These are phyloP conservation scores for Lepiota brunneoincarnata DNA, from an alignment of 768 basidiomycete species.

Conservation along the genomic window DNA sequence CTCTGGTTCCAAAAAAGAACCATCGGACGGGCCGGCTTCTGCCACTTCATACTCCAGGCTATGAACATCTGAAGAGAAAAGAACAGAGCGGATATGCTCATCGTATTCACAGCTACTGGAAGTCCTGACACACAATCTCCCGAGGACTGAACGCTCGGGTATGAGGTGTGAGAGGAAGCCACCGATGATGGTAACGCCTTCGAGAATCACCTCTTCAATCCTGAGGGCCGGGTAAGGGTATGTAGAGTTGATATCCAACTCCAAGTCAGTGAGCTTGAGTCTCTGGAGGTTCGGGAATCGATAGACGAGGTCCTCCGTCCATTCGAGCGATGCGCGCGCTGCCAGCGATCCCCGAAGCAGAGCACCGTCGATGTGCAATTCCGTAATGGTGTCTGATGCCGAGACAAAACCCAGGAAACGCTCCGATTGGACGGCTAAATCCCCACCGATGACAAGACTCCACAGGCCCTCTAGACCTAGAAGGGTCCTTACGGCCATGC, in stretches of 20 bases:
- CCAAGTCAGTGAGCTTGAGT: constrained; percentile 40
- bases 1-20: constrained; percentile 27
- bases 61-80: constrained; percentile 39
- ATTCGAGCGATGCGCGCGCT: constrained; percentile 41
- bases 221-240: constrained; percentile 31
- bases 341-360: constrained; percentile 23
- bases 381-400: constrained; percentile 36
- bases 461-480: constrained; percentile 40
- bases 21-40: constrained; percentile 19
- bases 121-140: constrained; percentile 34
- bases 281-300: constrained; percentile 41
- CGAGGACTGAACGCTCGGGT: constrained; percentile 30
- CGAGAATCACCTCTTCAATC: constrained; percentile 38
- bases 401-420: constrained; percentile 42
- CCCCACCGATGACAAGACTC: constrained; percentile 45
- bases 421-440: constrained; percentile 43
- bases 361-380: constrained; percentile 47
- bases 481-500: constrained; percentile 38
- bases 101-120: constrained; percentile 31
- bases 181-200: constrained; percentile 38
- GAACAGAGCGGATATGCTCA: constrained; percentile 37
- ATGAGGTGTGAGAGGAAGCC: constrained; percentile 42
- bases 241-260: constrained; percentile 39
- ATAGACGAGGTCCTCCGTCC: constrained; percentile 50
- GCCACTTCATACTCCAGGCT: constrained; percentile 42